phyloP scores from a whole-genome alignment of 2,329 filamentous ascomycete species.

The Colletotrichum lini region DNA sequence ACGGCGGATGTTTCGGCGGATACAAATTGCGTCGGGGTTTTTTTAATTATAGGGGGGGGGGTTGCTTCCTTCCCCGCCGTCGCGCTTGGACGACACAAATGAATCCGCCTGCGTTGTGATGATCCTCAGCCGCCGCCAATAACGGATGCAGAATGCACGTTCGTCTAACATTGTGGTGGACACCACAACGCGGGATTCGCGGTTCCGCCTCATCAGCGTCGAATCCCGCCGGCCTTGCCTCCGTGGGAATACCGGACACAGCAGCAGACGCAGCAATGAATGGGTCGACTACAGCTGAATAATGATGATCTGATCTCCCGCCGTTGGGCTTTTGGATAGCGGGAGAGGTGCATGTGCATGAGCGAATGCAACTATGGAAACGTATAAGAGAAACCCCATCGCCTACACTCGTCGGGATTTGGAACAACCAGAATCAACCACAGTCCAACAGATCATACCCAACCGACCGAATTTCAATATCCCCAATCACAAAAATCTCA shows the following conservation, averaged over 20 bases:
- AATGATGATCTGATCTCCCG: neutral
- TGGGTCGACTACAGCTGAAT: neutral
- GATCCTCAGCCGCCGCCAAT: neutral
- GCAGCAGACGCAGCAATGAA: neutral
- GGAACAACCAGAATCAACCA: neutral
- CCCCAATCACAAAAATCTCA: too few species aligned
- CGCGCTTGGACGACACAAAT: too few species aligned
- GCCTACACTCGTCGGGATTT: neutral
- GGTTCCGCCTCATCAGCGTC: neutral
- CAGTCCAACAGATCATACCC: neutral
- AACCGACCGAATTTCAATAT: neutral
- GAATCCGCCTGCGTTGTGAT: too few species aligned
- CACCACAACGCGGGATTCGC: neutral
- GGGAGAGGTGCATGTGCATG: neutral
- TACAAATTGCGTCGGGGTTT: neutral
- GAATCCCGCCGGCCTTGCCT: neutral
- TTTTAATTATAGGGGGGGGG: too few species aligned
- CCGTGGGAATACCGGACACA: too few species aligned
- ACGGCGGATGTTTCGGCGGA: constrained; percentile 13
- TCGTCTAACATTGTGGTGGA: neutral
- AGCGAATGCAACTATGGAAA: too few species aligned
- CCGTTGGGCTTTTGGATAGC: neutral
- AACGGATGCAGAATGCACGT: constrained; percentile 1
- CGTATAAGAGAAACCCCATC: neutral
- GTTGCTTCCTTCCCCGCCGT: neutral